A percentile compares a stretch with the other conserved stretches of the same genome.
phyloP scores from a whole-genome alignment of 2,329 filamentous ascomycete species.

The Trichoderma koningii region DNA sequence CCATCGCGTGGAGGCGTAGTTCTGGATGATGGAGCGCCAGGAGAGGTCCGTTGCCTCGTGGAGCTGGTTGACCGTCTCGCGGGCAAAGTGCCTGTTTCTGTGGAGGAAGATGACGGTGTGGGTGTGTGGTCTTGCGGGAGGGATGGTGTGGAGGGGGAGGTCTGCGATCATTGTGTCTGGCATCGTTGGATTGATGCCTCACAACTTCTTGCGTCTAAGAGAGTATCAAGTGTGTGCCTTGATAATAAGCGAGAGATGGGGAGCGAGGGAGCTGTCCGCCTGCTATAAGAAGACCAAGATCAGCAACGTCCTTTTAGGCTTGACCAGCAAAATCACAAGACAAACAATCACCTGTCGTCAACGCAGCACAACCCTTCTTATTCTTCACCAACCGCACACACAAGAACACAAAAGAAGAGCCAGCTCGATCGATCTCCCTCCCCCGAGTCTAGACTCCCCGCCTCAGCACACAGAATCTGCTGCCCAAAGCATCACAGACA shows the following conservation, averaged over 20 bases:
- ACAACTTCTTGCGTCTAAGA: not conserved
- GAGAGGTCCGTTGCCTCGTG: constrained; percentile 18
- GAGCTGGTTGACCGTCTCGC: not conserved
- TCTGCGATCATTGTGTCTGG: constrained; percentile 12
- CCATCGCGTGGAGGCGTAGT: constrained; percentile 23
- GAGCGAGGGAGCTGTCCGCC: not conserved
- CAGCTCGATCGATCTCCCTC: constrained; percentile 9
- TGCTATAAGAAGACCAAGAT: not conserved
- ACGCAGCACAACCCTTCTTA: constrained; percentile 1
- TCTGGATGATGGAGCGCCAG: constrained; percentile 24
- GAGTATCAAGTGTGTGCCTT: not conserved
- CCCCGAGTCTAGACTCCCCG: constrained; percentile 9
- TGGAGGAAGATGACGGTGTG: constrained; percentile 25
- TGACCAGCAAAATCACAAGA: not conserved
- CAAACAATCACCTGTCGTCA: not conserved
- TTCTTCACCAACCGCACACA: not conserved
- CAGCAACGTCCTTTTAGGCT: not conserved
- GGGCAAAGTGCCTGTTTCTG: not conserved
- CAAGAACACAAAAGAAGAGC: not conserved
- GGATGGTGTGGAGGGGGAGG: constrained; percentile 21
- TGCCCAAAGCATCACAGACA: constrained; percentile 14
- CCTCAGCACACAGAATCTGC: not conserved
- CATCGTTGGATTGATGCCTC: not conserved
- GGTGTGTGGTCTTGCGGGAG: constrained; percentile 18
- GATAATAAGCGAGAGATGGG: not conserved